Evolutionary conservation across 1,284 basidiomycete species (phyloP).

Genomic region (Malassezia sp.): DNA sequence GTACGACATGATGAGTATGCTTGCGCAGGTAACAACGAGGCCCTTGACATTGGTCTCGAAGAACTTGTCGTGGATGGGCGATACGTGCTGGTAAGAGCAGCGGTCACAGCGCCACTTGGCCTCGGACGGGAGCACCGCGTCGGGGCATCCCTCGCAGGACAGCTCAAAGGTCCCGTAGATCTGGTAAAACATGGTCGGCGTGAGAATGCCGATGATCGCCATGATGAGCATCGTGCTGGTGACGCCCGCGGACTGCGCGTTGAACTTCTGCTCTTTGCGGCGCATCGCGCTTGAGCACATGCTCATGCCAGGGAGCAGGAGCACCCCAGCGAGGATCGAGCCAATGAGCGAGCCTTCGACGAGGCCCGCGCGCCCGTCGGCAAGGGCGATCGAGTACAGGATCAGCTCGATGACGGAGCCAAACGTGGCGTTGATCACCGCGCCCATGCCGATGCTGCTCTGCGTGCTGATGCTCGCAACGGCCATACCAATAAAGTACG

Average conservation of each 20-base stretch:
- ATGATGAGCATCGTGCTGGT: conserved; percentile 99
- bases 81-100: conserved; percentile 89
- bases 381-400: conserved; percentile 78
- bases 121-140: conserved; percentile 18
- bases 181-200: conserved; percentile 95
- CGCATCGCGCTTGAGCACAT: conserved; percentile 90
- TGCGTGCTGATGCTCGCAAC: conserved; percentile 97
- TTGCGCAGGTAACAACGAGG: conserved; percentile 88
- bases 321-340: conserved; percentile 78
- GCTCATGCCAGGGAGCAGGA: conserved; percentile 90
- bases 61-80: conserved; percentile 84
- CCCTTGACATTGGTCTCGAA: conserved; percentile 88
- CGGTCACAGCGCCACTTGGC: conserved; percentile 67
- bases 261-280: conserved; percentile 93
- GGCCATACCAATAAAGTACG: conserved; percentile 99
- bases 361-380: conserved; percentile 75
- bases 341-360: conserved; percentile 97
- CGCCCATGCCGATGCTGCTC: conserved; percentile 97
- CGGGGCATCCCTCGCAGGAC: conserved; percentile 78
- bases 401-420: conserved; percentile 96
- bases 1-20: conserved; percentile 80
- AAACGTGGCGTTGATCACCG: conserved; percentile 98
- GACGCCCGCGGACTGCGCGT: conserved; percentile 92
- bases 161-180: conserved; percentile 97
- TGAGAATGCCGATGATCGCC: conserved; percentile 93